Conservation (phyloP, 208 protist species). For the Vickermania spadyakhi region DNA sequence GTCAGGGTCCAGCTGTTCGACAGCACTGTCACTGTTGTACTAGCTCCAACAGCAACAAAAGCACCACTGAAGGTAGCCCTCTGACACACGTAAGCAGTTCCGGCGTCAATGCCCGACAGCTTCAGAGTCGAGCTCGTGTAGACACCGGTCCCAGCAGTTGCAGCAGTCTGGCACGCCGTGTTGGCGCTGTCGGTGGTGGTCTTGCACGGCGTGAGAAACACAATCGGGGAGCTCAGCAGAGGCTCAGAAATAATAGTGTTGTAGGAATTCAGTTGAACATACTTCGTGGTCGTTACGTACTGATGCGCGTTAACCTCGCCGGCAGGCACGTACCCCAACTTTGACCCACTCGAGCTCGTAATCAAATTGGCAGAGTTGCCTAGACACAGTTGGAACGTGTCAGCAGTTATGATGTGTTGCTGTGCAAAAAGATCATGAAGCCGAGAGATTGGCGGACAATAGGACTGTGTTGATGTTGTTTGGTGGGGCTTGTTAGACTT, state of each 20-base stretch:
- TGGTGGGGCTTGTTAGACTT: too few species aligned
- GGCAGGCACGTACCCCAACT: constrained; percentile 30
- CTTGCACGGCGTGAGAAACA: constrained; percentile 36
- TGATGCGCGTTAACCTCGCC: constrained; percentile 9
- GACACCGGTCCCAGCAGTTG: constrained; percentile 14
- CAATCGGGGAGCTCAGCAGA: constrained; percentile 6
- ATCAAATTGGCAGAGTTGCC: constrained; percentile 6
- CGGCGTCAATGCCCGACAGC: neutral
- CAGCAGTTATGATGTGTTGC: too few species aligned
- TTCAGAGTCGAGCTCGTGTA: constrained; percentile 11
- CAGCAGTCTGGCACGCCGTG: constrained; percentile 9
- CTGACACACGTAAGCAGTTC: too few species aligned
- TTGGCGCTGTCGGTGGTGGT: constrained; percentile 10
- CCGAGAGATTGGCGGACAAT: too few species aligned
- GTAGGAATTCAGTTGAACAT: constrained; percentile 21
- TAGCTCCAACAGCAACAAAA: too few species aligned
- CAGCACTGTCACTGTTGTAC: too few species aligned
- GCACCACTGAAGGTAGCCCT: too few species aligned
- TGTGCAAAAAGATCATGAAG: too few species aligned
- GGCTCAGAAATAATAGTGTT: constrained; percentile 37
- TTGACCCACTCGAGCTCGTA: constrained; percentile 4
- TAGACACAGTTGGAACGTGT: constrained; percentile 14
- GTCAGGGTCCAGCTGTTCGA: constrained; percentile 26
- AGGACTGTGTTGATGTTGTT: too few species aligned
- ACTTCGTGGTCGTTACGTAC: constrained; percentile 31